Evolutionary conservation across 441 rosid species (phyloP), one percentile per base, ranked within the genome.

Genomic region (Bocquillonia castaneifolia): DNA sequence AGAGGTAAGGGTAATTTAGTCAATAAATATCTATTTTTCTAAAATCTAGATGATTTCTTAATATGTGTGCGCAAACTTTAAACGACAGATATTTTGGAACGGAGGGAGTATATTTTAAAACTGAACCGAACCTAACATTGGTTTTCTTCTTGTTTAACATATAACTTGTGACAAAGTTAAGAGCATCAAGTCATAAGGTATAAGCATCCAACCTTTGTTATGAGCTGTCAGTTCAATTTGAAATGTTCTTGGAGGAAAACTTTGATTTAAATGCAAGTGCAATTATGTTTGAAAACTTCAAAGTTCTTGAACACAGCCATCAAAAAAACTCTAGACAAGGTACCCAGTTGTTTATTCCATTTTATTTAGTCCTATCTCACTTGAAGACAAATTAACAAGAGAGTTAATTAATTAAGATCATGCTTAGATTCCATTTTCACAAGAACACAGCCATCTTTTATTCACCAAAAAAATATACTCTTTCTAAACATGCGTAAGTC

Each of bases 381-480:
- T 22, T 68, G 10, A 36, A 64, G 58, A 44, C 59, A 45, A 66
- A 54, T 48, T n/a, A 22, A 36, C 15, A 63, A 22, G 3, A 6
- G 20, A 66, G 55, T 65, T 66, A 59, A 1, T 72, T 40, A 69
- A 64, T 50, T 32, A 59, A 26, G 37, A 64, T 56, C 71, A 42
- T 32, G 66, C 25, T 54, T 42, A 67, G 50, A 50, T 61, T 73
- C 65, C 71, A 74, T 29, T 56, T 9, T 72, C 14, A 34, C 29
- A 54, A 36, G 25, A 10, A 31, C 29, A 64, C 22, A 7, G 13
- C n/a, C 60, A 54, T 66, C 51, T 55, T 25, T 42, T 22, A 22
- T 52, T 23, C 15, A 20, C 23, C 4, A 26, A 3, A 22, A 20
- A 37, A 10, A 31, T 39, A 14, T 22, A 59, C 64, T 32, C 36